Evolutionary conservation across 2,329 filamentous ascomycete species (phyloP).

Genomic region (Ceratocystis cubensis): DNA sequence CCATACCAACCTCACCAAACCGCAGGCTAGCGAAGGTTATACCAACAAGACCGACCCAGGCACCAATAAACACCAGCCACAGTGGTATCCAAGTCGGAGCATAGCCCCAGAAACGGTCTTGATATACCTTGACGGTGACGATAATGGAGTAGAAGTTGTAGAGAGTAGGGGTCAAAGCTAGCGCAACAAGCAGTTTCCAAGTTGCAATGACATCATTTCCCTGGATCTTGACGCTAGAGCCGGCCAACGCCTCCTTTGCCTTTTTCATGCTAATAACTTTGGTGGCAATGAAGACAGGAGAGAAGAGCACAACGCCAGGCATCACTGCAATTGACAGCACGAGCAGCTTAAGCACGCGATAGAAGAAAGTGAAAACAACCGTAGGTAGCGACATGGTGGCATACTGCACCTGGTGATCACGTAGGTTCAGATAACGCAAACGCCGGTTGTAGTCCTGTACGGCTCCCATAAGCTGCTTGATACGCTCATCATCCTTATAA

Average conservation of each 20-base stretch:
- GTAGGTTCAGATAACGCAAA: constrained; percentile 71
- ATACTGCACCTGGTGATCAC: constrained; percentile 91
- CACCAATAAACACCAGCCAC: constrained; percentile 60
- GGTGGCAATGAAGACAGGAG: constrained; percentile 72
- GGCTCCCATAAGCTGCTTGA: constrained; percentile 59
- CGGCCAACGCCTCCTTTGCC: constrained; percentile 70
- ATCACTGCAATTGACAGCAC: constrained; percentile 69
- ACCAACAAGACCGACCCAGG: constrained; percentile 68
- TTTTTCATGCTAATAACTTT: constrained; percentile 74
- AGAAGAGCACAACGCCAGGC: constrained; percentile 76
- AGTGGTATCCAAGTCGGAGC: constrained; percentile 69
- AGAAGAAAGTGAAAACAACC: constrained; percentile 65
- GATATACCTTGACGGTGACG: constrained; percentile 64
- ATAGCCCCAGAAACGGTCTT: constrained; percentile 70
- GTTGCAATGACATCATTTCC: constrained; percentile 84
- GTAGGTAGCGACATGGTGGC: constrained; percentile 67
- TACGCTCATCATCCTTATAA: constrained; percentile 82
- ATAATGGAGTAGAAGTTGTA: constrained; percentile 71
- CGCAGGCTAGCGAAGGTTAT: constrained; percentile 88
- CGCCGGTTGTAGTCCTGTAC: constrained; percentile 80
- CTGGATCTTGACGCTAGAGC: constrained; percentile 77
- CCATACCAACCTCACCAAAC: constrained; percentile 97
- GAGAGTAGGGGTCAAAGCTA: constrained; percentile 68
- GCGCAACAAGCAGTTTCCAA: constrained; percentile 83
- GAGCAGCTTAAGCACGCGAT: constrained; percentile 64